Evolutionary conservation across 2,329 filamentous ascomycete species (phyloP), one percentile per base, ranked within the genome.

Genomic region (Claviceps sp.): DNA sequence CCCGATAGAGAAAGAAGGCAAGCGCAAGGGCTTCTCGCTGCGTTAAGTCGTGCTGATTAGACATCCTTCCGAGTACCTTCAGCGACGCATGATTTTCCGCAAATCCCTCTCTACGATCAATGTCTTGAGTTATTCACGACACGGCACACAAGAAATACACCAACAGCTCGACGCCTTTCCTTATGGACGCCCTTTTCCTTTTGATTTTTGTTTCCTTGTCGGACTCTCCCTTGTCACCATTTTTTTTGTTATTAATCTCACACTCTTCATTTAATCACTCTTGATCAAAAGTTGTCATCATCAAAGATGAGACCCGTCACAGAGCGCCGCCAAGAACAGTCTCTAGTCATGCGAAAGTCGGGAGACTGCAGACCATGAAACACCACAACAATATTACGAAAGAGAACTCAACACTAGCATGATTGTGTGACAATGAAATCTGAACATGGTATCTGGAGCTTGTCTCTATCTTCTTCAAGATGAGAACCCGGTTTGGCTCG

Each of bases 1-100:
- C 69, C 93, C 93, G 58, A 74, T 97, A 74, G 93, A 97, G 76
- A 90, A 97, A 76, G 91, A 97, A 78, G 85, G 85, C 74, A 95
- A 95, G 85, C 87, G 89, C 75, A 97, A 97, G 87, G 91, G 91
- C 55, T 98, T 98, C 81, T 98, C 93, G 59, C 87, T 98, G 69
- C 89, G 93, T 73, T 95, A 91, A 82, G 60, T 16, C 18, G n/a
- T 24, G n/a, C 60, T 48, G 46, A 46, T 2, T 24, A 30, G 40
- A 24, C 20, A 24, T 37, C 24, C 13, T 46, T 52, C 20, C 42
- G 36, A 52, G 42, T 36, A 11, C 30, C 52, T 47, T 18, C 14
- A 48, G 50, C 47, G 50, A 49, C 53, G 26, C 51, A 49, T 46
- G 42, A 47, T 42, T 46, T 52, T 36, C 51, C 44, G 26, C 37